These are phyloP conservation scores for Glebionis coronaria DNA, from an alignment of 129 eudicot genomes.

Conservation along the genomic window DNA sequence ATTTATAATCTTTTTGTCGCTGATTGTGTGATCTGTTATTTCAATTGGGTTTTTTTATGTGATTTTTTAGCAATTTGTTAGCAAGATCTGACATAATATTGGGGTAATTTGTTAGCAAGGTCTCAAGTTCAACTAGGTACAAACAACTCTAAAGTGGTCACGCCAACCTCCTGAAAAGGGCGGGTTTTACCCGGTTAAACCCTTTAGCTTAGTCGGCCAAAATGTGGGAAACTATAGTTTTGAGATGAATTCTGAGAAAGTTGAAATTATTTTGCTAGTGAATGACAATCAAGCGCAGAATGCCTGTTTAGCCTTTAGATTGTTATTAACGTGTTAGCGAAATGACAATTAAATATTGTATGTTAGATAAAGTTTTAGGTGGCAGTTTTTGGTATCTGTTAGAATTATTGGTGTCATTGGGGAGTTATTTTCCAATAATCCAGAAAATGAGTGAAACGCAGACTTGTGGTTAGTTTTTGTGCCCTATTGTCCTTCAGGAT, in stretches of 20 bases:
- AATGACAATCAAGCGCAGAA: too few relatives aligned
- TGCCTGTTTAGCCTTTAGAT: neutral
- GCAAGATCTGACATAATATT: slow-evolving; percentile 30
- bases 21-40: slow-evolving; percentile 27
- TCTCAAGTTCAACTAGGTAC: too few relatives aligned
- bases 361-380: slow-evolving; percentile 5
- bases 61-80: neutral
- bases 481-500: too few relatives aligned
- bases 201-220: neutral
- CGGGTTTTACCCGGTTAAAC: too few relatives aligned
- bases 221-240: too few relatives aligned
- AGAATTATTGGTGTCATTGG: too few relatives aligned
- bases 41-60: neutral
- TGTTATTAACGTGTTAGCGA: neutral
- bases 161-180: too few relatives aligned
- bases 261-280: too few relatives aligned
- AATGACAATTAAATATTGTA: slow-evolving; percentile 5
- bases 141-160: too few relatives aligned
- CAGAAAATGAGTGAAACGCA: too few relatives aligned
- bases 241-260: neutral
- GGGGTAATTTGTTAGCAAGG: slow-evolving; percentile 6
- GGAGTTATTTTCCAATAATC: too few relatives aligned
- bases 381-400: neutral
- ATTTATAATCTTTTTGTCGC: neutral
- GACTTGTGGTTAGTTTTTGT: too few relatives aligned